A percentile compares a stretch with the other conserved stretches of the same genome.
Conservation (phyloP, 345 rosid species). For the Syzygium oleosum region DNA sequence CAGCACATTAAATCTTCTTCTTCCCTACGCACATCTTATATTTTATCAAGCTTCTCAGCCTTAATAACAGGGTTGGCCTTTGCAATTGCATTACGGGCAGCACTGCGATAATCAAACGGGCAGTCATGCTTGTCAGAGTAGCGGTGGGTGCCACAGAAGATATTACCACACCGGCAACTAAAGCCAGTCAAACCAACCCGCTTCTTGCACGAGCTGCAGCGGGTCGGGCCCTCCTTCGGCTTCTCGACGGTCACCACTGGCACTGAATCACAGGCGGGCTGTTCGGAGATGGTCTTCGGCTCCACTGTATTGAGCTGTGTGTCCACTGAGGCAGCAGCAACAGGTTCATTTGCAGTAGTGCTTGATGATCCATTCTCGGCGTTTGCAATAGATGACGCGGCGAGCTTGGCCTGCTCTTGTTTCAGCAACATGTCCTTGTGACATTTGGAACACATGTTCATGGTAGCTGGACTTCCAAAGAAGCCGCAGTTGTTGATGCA, state of each 20-base stretch:
- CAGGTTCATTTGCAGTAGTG: conserved; percentile 21
- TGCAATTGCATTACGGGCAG: conserved; percentile 79
- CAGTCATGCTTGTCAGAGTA: conserved; percentile 83
- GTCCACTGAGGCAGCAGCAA: conserved; percentile 27
- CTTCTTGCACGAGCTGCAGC: conserved; percentile 70
- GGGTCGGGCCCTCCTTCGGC: conserved; percentile 67
- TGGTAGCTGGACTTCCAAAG: conserved; percentile 87
- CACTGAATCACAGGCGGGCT: conserved; percentile 24
- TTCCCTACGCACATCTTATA: conserved; percentile 15
- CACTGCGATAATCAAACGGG: conserved; percentile 64
- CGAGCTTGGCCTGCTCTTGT: conserved; percentile 72
- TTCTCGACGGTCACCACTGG: conserved; percentile 28
- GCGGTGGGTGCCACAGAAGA: conserved; percentile 76
- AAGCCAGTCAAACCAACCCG: conserved; percentile 83
- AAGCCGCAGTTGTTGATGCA: conserved; percentile 88
- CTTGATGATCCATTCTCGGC: conserved; percentile 42
- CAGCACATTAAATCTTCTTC: background rate
- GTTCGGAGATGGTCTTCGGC: conserved; percentile 27
- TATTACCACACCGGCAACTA: conserved; percentile 69
- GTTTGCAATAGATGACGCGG: conserved; percentile 55
- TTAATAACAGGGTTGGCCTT: conserved; percentile 84
- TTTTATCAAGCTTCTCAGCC: conserved; percentile 91
- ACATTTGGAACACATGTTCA: conserved; percentile 96
- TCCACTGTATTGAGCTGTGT: conserved; percentile 32
- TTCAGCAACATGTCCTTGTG: conserved; percentile 67